Evolutionary conservation across 768 basidiomycete genomes (phyloP), one percentile per base, ranked within the genome.

Genomic region (Glaciozyma antarctica): DNA sequence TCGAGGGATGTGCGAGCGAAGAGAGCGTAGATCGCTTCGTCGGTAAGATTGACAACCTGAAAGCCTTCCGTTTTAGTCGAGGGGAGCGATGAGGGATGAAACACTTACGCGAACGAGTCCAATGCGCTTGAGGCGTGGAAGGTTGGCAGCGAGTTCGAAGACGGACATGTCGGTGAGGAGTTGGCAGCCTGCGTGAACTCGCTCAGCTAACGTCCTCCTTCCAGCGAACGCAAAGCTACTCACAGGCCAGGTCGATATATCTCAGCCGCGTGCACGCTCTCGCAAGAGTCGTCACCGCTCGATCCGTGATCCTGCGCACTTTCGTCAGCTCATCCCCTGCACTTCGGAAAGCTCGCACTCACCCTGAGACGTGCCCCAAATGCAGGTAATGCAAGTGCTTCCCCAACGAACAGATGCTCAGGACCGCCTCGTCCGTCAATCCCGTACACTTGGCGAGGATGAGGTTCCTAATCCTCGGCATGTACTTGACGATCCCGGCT

Each of bases 221-320:
- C 19, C 26, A n/a, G 6, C 12, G n/a, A 21, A 3, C 2, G 16
- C 28, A 48, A 48, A 30, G 58, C 17, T 12, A 82, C 88, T 74
- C 65, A 93, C 92, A 92, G 8, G 95, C 95, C 67, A 99, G 86
- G 77, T 99, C 95, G 70, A 99, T 85, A 75, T 98, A 99, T 72
- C 95, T 81, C 69, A 99, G 77, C 38, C 94, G 82, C 1, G 88
- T 91, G 77, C 95, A 99, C 44, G 84, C 82, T 51, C 89, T 81
- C 16, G 91, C 93, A 28, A 99, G 80, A 15, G 82, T 81, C 62
- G 84, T 86, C 44, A 99, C 87, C 12, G 88, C 90, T 48, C 82
- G 82, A 76, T 99, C 95, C 10, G 91, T 94, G 68, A 98, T 91
- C 71, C 85, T 86, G 70, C 15, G 28, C 24, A 24, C 48, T 21